Conservation (phyloP, 768 basidiomycete species). For the Sistotremastrum suecicum region DNA sequence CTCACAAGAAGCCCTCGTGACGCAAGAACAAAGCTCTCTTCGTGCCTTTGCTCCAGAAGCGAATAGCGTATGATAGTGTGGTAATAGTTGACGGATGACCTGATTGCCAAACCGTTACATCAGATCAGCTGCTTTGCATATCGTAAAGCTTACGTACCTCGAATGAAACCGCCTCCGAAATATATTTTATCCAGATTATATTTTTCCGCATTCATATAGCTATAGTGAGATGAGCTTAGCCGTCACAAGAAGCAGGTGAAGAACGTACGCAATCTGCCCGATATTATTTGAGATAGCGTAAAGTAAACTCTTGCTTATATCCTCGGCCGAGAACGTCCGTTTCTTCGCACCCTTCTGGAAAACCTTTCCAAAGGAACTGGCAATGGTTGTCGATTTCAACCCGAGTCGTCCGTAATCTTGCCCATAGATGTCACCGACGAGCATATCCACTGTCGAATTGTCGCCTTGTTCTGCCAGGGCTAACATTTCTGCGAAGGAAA, state of each 20-base stretch:
- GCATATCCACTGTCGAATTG: slow-evolving; percentile 92
- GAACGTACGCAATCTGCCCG: slow-evolving; percentile 94
- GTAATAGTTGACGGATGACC: slow-evolving; percentile 96
- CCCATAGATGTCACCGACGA: slow-evolving; percentile 99
- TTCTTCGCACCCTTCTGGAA: slow-evolving; percentile 82
- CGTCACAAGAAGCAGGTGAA: slow-evolving; percentile 1
- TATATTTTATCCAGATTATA: slow-evolving; percentile 94
- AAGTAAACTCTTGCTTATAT: slow-evolving; percentile 86
- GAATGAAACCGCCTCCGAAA: slow-evolving; percentile 98
- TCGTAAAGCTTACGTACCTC: slow-evolving; percentile 41
- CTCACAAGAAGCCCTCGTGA: slow-evolving; percentile 92
- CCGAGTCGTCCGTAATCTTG: slow-evolving; percentile 92
- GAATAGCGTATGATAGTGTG: slow-evolving; percentile 95
- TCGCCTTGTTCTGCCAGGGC: slow-evolving; percentile 86
- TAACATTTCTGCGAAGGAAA: slow-evolving; percentile 69
- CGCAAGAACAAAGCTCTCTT: slow-evolving; percentile 93
- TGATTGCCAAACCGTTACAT: slow-evolving; percentile 17
- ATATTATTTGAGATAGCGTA: slow-evolving; percentile 99
- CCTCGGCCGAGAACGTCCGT: slow-evolving; percentile 72
- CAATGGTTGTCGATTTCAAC: slow-evolving; percentile 95
- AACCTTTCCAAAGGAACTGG: slow-evolving; percentile 96
- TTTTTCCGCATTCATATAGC: slow-evolving; percentile 99
- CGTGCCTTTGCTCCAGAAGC: slow-evolving; percentile 98
- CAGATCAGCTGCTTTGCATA: slow-evolving; percentile 2
- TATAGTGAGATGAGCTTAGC: slow-evolving; percentile 17